A percentile compares a stretch with the other conserved stretches of the same genome.
Conservation (phyloP, 345 rosid species). For the Trapa bicornis region DNA sequence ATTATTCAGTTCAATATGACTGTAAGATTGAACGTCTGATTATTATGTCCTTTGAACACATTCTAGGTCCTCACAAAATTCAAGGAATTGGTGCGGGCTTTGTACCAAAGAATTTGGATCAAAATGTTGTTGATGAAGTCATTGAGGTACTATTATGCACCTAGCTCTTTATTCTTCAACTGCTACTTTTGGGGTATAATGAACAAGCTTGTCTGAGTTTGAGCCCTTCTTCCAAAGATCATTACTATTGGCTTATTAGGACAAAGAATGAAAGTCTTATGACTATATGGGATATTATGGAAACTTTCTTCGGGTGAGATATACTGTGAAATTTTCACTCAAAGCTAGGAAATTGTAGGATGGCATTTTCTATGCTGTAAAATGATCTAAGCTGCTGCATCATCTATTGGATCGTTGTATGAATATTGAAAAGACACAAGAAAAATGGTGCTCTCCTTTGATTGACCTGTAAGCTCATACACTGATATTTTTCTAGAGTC, state of each 20-base stretch:
- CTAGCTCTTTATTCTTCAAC: background rate
- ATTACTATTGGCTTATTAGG: background rate
- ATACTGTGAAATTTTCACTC: too few species aligned
- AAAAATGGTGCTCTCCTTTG: background rate
- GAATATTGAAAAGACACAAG: background rate
- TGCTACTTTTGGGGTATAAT: background rate
- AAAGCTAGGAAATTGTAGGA: too few species aligned
- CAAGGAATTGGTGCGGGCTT: constrained; percentile 99
- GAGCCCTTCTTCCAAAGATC: background rate
- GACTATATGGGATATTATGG: background rate
- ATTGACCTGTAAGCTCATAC: too few species aligned
- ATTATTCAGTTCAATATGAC: background rate
- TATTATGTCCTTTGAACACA: background rate
- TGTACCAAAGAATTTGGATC: constrained; percentile 75
- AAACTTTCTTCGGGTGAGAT: background rate
- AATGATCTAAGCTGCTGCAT: background rate
- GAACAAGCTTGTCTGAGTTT: background rate
- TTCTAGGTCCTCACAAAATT: constrained; percentile 92
- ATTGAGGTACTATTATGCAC: constrained; percentile 27
- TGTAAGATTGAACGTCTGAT: background rate
- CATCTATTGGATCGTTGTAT: background rate
- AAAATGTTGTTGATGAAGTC: constrained; percentile 67
- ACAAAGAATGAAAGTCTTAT: background rate
- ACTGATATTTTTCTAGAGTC: too few species aligned
- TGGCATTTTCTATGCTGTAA: too few species aligned